Conservation (phyloP, 345 rosid species). For the Arabidopsis suecica region DNA sequence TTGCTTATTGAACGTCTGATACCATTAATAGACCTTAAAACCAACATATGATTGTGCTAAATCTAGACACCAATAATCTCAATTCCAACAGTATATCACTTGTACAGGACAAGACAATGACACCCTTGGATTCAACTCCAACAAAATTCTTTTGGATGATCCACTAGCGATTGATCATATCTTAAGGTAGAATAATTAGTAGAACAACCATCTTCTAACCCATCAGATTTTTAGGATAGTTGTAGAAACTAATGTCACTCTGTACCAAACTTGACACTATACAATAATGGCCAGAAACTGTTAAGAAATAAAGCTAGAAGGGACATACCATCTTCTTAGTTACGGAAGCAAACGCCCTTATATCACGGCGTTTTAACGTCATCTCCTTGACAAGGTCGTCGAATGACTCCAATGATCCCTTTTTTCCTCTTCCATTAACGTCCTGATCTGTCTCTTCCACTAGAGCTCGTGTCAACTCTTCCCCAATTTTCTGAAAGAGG, state of each 20-base stretch:
- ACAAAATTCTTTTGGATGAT: background rate
- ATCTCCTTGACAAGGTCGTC: conserved; percentile 72
- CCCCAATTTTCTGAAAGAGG: conserved; percentile 64
- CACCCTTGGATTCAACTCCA: background rate
- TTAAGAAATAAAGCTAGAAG: background rate
- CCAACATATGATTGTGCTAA: conserved; percentile 18
- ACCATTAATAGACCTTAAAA: background rate
- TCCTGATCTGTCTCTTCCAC: conserved; percentile 63
- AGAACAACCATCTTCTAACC: too few species aligned
- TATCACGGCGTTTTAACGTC: conserved; percentile 66
- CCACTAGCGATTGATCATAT: background rate
- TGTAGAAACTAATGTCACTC: too few species aligned
- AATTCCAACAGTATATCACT: background rate
- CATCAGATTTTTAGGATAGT: too few species aligned
- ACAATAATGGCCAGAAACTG: background rate
- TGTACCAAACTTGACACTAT: conserved; percentile 9
- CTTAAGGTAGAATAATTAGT: background rate
- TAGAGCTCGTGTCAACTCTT: conserved; percentile 78
- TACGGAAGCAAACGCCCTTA: conserved; percentile 74
- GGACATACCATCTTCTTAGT: conserved; percentile 81
- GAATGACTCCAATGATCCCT: conserved; percentile 64
- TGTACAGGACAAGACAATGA: background rate
- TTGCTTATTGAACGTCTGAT: background rate
- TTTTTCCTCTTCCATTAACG: conserved; percentile 45
- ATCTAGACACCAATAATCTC: conserved; percentile 15